Evolutionary conservation across 2,329 filamentous ascomycete species (phyloP).

Genomic region (Arachnomyces sp.): DNA sequence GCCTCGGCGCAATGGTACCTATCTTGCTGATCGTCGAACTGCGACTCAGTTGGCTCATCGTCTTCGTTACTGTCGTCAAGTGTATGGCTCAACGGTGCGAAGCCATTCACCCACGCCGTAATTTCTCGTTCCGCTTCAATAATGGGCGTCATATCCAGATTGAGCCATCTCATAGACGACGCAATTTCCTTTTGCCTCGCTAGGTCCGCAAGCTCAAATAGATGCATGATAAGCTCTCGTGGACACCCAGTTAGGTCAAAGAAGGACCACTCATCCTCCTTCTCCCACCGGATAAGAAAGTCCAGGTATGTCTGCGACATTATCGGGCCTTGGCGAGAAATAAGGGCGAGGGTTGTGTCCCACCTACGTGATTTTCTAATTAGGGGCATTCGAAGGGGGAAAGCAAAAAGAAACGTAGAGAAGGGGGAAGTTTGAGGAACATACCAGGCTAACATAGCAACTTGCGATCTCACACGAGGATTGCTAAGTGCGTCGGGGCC

Average conservation of each 20-base stretch:
- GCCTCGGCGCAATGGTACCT: constrained; percentile 28
- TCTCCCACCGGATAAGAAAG: constrained; percentile 14
- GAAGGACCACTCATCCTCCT: constrained; percentile 20
- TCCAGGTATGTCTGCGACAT: constrained; percentile 18
- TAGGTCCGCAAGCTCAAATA: constrained; percentile 23
- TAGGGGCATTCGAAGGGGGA: neutral
- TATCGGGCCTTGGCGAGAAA: constrained; percentile 21
- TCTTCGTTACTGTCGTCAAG: constrained; percentile 14
- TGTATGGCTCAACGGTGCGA: no score
- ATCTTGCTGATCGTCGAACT: constrained; percentile 16
- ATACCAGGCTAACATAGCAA: constrained; percentile 27
- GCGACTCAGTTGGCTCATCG: neutral
- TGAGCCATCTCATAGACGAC: constrained; percentile 23
- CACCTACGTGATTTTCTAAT: constrained; percentile 4
- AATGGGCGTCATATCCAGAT: constrained; percentile 18
- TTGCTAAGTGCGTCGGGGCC: constrained; percentile 10
- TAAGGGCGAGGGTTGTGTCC: constrained; percentile 27
- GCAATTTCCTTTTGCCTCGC: constrained; percentile 23
- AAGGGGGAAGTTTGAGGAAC: neutral
- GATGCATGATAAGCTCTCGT: constrained; percentile 17
- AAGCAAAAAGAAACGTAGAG: no score
- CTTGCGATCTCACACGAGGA: constrained; percentile 19
- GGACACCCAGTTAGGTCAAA: constrained; percentile 28
- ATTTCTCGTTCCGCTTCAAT: constrained; percentile 12
- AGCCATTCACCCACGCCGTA: neutral